Evolutionary conservation across 2,329 filamentous ascomycete genomes (phyloP), one percentile per base, ranked within the genome.

Genomic region (Metarhizium brunneum): DNA sequence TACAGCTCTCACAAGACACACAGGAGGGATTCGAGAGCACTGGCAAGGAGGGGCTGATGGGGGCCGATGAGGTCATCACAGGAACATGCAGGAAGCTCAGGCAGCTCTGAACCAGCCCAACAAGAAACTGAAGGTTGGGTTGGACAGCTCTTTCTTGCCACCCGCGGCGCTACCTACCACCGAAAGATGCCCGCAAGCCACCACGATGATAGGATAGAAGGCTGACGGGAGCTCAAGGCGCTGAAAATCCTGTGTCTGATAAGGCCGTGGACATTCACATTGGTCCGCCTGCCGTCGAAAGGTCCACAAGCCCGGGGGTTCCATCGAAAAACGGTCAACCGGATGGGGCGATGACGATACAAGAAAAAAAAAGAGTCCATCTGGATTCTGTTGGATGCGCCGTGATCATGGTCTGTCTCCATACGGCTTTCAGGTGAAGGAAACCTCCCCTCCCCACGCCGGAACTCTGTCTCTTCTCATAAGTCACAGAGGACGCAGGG

Each of bases 341-440:
- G 18, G 7, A 45, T 16, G n/a, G 42, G 0, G 72, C 78, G 8
- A 84, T 66, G 0, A 66, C 77, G 43, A 82, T 60, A 20, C n/a
- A 20, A 10, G 42, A 45, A 45, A 18, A 25, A 25, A 25, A 25
- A 25, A 25, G 25, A 25, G 25, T 20, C 11, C 42, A 18, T 20
- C n/a, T 45, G 25, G 25, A 25, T 25, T 25, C 25, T 25, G 25
- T 25, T 25, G 25, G 25, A 25, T 25, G 3, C 25, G 25, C 25
- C 3, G 25, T 25, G 25, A 25, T 25, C 25, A 25, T 25, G 25
- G 25, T 25, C 3, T 25, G 25, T 25, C 4, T 25, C 4, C 3
- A 25, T 3, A 25, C 25, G 25, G 25, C 25, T 4, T 25, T 25
- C 25, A 25, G 25, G 25, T 25, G 25, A 25, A 25, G 25, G 25